These are phyloP conservation scores for Starmerella tilneyi DNA, from an alignment of 805 yeast species.

Conservation along the genomic window DNA sequence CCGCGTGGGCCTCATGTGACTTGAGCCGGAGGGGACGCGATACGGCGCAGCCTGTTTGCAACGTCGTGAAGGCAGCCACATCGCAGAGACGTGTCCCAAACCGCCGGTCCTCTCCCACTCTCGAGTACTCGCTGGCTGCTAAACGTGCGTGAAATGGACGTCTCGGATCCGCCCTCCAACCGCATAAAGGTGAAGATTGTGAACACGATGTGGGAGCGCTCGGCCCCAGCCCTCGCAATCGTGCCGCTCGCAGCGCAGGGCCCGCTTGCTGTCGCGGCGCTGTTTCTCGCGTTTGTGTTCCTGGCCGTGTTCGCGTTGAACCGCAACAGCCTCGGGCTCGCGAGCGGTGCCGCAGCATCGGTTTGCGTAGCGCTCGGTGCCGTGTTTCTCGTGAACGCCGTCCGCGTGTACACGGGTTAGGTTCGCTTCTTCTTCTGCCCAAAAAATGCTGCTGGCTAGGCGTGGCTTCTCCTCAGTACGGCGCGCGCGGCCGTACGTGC, in stretches of 20 bases:
- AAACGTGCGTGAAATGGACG: neutral
- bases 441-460: neutral
- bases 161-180: neutral
- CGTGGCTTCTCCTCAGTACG: conserved; percentile 7
- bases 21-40: no score
- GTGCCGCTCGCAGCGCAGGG: conserved; percentile 26
- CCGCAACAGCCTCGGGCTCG: conserved; percentile 21
- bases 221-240: conserved; percentile 22
- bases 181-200: conserved; percentile 6
- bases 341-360: conserved; percentile 26
- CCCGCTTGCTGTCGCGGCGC: conserved; percentile 19
- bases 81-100: no score
- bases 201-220: conserved; percentile 10
- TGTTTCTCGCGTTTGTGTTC: conserved; percentile 21
- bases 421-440: neutral
- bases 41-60: neutral
- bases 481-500: conserved; percentile 11
- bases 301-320: conserved; percentile 23
- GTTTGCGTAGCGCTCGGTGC: conserved; percentile 35
- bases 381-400: conserved; percentile 35
- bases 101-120: no score
- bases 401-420: conserved; percentile 39
- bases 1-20: no score
- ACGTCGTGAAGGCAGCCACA: no score
- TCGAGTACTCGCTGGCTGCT: no score